Percentiles rank a stretch among this genome's conserved stretches.
phyloP scores from a whole-genome alignment of 1,284 basidiomycete species.

The Cronartium ribicola region DNA sequence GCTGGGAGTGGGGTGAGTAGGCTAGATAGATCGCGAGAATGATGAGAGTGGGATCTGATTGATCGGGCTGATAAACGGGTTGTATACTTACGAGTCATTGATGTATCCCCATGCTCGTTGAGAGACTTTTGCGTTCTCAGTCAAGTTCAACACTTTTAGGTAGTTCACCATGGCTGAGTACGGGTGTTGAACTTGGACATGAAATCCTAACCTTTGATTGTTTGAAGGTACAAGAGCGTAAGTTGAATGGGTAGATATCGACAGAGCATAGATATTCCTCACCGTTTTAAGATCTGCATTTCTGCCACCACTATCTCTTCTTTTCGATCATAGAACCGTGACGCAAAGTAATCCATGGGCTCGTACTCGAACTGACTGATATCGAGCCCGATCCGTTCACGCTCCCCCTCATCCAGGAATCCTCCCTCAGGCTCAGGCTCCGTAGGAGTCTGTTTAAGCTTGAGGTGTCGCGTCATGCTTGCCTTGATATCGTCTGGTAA shows the following conservation, averaged over 20 bases:
- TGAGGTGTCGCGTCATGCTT: slow-evolving; percentile 51
- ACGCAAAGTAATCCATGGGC: slow-evolving; percentile 79
- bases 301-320: slow-evolving; percentile 87
- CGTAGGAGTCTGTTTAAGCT: slow-evolving; percentile 55
- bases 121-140: slow-evolving; percentile 46
- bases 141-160: slow-evolving; percentile 76
- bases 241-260: neutral
- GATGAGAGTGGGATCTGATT: neutral
- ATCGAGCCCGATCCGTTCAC: slow-evolving; percentile 46
- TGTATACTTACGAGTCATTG: slow-evolving; percentile 52
- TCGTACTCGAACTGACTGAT: slow-evolving; percentile 62
- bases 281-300: slow-evolving; percentile 93
- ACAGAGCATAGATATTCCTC: neutral
- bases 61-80: neutral
- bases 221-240: slow-evolving; percentile 58
- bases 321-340: slow-evolving; percentile 77
- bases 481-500: slow-evolving; percentile 30
- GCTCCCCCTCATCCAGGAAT: slow-evolving; percentile 43
- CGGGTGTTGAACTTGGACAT: slow-evolving; percentile 68
- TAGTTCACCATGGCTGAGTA: slow-evolving; percentile 96
- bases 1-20: slow-evolving; percentile 48
- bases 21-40: slow-evolving; percentile 32
- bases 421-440: slow-evolving; percentile 33
- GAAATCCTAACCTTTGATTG: slow-evolving; percentile 49
- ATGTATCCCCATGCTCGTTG: slow-evolving; percentile 52